These are phyloP conservation scores for Aeschynomene evenia DNA, from an alignment of 306 rosid species.

Conservation along the genomic window DNA sequence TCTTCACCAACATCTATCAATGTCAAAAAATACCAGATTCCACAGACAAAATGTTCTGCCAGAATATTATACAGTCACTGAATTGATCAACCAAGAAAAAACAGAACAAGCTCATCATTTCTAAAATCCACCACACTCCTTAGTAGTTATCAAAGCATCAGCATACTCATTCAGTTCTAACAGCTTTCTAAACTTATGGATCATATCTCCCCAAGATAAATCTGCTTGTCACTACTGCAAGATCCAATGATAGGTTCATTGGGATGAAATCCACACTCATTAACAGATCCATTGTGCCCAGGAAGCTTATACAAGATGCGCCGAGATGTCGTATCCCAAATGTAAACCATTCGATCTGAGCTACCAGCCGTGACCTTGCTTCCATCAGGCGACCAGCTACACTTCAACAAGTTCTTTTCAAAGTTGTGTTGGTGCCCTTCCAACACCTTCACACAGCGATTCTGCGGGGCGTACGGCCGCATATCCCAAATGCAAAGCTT, in stretches of 20 bases:
- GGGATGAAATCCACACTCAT: conserved; percentile 82
- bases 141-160: background rate
- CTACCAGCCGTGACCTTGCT: conserved; percentile 95
- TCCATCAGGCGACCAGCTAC: conserved; percentile 93
- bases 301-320: conserved; percentile 93
- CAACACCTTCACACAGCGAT: conserved; percentile 85
- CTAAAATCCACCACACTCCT: conserved; percentile 14
- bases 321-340: conserved; percentile 90
- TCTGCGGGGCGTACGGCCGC: conserved; percentile 97
- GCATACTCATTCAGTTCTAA: conserved; percentile 19
- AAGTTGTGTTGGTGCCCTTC: conserved; percentile 98
- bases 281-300: conserved; percentile 85
- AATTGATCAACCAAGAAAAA: conserved; percentile 18
- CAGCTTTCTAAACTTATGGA: conserved; percentile 14
- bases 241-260: conserved; percentile 80
- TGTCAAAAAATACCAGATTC: conserved; percentile 24
- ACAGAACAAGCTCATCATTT: conserved; percentile 8
- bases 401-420: conserved; percentile 81
- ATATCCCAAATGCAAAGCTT: conserved; percentile 96
- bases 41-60: conserved; percentile 6
- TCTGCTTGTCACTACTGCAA: conserved; percentile 85
- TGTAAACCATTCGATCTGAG: conserved; percentile 88
- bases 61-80: conserved; percentile 30
- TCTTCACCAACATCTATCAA: background rate
- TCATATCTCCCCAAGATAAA: conserved; percentile 88